phyloP scores from a whole-genome alignment of 2,329 filamentous ascomycete species.

The Aspergillus fumigatus region DNA sequence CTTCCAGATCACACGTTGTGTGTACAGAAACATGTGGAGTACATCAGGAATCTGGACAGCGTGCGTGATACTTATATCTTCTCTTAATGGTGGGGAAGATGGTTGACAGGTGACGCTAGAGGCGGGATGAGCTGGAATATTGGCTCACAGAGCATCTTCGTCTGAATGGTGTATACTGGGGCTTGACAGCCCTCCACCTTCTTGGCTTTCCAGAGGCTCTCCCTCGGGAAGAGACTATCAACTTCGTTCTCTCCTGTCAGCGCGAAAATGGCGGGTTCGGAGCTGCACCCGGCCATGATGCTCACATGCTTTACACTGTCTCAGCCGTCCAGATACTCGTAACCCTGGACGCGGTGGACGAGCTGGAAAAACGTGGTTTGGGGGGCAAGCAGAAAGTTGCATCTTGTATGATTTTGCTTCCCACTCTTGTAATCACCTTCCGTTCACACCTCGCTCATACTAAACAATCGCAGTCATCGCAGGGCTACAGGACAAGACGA shows the following conservation, averaged over 20 bases:
- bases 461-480: constrained; percentile 61
- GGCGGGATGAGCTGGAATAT: constrained; percentile 93
- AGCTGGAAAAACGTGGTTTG: constrained; percentile 67
- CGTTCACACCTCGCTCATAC: constrained; percentile 7
- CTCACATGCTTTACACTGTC: constrained; percentile 93
- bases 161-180: constrained; percentile 96
- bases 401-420: constrained; percentile 66
- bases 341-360: constrained; percentile 76
- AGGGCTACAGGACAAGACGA: constrained; percentile 70
- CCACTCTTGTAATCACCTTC: constrained; percentile 12
- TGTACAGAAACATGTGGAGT: constrained; percentile 72
- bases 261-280: constrained; percentile 87
- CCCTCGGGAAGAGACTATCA: constrained; percentile 72
- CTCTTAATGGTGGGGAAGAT: constrained; percentile 16
- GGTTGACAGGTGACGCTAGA: constrained; percentile 48
- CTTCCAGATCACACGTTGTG: constrained; percentile 50
- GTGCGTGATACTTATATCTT: constrained; percentile 47
- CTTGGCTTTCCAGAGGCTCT: constrained; percentile 77
- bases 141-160: constrained; percentile 97
- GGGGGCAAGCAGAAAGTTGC: constrained; percentile 68
- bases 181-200: constrained; percentile 80
- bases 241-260: constrained; percentile 94
- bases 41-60: constrained; percentile 88
- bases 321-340: constrained; percentile 92
- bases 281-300: constrained; percentile 88